phyloP scores from a whole-genome alignment of 2,329 filamentous ascomycete species.

The Lasiodiplodia hormozganensis region DNA sequence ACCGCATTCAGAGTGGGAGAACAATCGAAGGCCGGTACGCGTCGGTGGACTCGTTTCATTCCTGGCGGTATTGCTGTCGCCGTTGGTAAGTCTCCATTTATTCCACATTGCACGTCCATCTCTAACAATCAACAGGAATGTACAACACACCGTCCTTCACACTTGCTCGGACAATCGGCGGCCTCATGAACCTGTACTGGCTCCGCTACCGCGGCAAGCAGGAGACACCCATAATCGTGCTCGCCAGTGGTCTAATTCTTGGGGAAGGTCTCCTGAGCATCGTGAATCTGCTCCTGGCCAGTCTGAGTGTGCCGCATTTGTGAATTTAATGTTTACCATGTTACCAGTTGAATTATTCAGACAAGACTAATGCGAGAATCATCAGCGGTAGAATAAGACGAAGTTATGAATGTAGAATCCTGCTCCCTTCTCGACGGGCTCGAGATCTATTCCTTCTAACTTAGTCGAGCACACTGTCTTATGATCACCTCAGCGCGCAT shows the following conservation, averaged over 20 bases:
- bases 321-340: conserved; percentile 40
- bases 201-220: conserved; percentile 57
- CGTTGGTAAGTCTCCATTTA: conserved; percentile 69
- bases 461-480: too few species aligned
- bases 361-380: not conserved
- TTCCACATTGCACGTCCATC: not conserved
- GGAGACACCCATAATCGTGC: conserved; percentile 83
- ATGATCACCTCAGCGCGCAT: too few species aligned
- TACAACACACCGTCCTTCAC: conserved; percentile 98
- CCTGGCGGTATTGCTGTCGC: conserved; percentile 96
- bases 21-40: conserved; percentile 41
- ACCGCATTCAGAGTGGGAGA: conserved; percentile 70
- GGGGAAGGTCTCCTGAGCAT: conserved; percentile 94
- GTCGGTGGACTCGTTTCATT: conserved; percentile 73
- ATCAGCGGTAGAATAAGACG: not conserved
- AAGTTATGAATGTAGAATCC: not conserved
- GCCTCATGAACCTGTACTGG: conserved; percentile 81
- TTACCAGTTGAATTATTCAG: not conserved
- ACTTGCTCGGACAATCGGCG: conserved; percentile 83
- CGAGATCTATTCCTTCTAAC: not conserved
- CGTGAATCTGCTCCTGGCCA: conserved; percentile 83
- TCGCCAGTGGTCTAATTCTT: conserved; percentile 88
- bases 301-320: conserved; percentile 75
- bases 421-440: not conserved
- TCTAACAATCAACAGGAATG: conserved; percentile 67